Conservation (phyloP, 2,329 filamentous ascomycete species). For the Mycosphaerella arachidis region DNA sequence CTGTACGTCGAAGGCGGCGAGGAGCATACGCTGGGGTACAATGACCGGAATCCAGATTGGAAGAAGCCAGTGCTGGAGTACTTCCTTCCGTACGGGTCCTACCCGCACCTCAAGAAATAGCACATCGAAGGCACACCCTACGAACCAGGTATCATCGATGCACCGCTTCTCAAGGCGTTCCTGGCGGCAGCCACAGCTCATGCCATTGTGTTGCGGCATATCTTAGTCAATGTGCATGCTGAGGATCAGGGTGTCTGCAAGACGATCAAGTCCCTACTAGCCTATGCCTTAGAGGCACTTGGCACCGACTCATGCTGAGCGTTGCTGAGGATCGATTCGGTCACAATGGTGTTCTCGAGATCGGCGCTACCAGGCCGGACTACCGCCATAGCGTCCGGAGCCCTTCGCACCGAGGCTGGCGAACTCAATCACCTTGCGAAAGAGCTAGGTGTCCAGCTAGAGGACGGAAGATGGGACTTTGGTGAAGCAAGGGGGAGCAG, state of each 20-base stretch:
- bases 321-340: no score
- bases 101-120: not conserved
- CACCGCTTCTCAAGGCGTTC: not conserved
- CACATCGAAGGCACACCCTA: not conserved
- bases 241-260: not conserved
- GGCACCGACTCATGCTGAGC: not conserved
- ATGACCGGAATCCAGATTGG: not conserved
- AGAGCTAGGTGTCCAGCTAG: not conserved
- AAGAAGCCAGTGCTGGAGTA: not conserved
- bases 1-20: not conserved
- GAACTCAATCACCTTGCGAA: not conserved
- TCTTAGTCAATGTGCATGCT: not conserved
- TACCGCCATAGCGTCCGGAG: no score
- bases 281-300: not conserved
- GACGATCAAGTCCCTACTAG: not conserved
- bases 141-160: not conserved
- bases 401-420: not conserved
- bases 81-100: not conserved
- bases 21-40: not conserved
- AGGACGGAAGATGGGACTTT: not conserved
- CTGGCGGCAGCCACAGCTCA: not conserved
- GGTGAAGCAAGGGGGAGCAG: not conserved
- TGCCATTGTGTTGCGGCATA: not conserved
- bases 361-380: no score
- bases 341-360: no score